A percentile compares a stretch with the other conserved stretches of the same genome.
These are phyloP conservation scores for Quambalaria eucalypti DNA, from an alignment of 1,284 basidiomycete species.

Conservation along the genomic window DNA sequence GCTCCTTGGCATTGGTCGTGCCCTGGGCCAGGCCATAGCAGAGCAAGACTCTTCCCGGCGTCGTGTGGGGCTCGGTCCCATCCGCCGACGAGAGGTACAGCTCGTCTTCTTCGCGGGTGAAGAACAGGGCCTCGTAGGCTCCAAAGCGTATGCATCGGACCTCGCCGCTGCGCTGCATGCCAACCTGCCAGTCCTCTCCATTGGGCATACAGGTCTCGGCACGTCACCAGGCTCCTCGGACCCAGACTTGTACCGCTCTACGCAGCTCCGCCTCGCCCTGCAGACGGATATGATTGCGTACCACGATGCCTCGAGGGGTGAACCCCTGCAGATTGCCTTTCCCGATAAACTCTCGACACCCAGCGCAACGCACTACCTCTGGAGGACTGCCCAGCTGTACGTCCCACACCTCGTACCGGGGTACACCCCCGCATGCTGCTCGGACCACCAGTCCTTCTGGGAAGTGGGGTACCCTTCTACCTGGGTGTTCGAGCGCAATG, in stretches of 20 bases:
- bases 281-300: slow-evolving; percentile 44
- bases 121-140: slow-evolving; percentile 43
- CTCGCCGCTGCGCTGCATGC: background rate
- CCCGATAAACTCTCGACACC: slow-evolving; percentile 38
- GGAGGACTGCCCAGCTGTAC: slow-evolving; percentile 35
- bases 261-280: slow-evolving; percentile 13
- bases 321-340: slow-evolving; percentile 43
- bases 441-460: slow-evolving; percentile 45
- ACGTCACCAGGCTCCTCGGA: background rate
- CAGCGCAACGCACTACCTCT: slow-evolving; percentile 26
- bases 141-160: background rate
- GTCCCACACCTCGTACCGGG: slow-evolving; percentile 27
- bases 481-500: slow-evolving; percentile 46
- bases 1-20: slow-evolving; percentile 38
- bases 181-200: background rate
- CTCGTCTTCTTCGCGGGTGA: slow-evolving; percentile 45
- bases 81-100: slow-evolving; percentile 22
- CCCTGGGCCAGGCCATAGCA: slow-evolving; percentile 10
- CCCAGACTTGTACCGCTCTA: background rate
- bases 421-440: slow-evolving; percentile 42
- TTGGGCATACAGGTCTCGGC: too few species aligned
- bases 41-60: slow-evolving; percentile 6
- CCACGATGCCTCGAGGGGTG: slow-evolving; percentile 17
- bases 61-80: background rate
- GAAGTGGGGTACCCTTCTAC: slow-evolving; percentile 21